These are phyloP conservation scores for Gossypium rotundifolium DNA, from an alignment of 345 rosid genomes.

Conservation along the genomic window DNA sequence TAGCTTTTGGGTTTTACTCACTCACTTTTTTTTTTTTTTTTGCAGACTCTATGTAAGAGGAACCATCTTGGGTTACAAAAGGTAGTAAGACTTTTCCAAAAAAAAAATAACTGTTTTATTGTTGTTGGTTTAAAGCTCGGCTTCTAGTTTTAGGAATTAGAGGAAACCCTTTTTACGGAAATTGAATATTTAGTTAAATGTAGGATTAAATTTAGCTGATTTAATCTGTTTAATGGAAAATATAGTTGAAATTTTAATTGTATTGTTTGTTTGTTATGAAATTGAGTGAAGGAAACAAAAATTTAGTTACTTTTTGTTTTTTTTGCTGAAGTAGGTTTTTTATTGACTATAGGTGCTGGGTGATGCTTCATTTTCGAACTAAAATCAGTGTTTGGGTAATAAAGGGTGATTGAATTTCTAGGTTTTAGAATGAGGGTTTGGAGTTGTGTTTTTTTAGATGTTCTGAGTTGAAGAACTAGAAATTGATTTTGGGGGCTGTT, in stretches of 20 bases:
- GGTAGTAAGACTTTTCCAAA: conserved; percentile 27
- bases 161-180: background rate
- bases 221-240: background rate
- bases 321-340: background rate
- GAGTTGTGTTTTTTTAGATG: background rate
- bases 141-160: background rate
- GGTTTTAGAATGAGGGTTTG: background rate
- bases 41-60: conserved; percentile 80
- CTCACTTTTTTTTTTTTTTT: background rate
- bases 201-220: background rate
- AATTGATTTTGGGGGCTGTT: background rate
- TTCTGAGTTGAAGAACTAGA: background rate
- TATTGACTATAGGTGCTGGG: background rate
- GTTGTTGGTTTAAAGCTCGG: background rate
- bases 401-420: background rate
- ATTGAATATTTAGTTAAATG: background rate
- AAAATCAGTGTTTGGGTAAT: background rate
- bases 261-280: background rate
- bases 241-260: background rate
- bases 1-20: background rate
- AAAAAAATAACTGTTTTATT: background rate
- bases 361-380: background rate
- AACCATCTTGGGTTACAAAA: conserved; percentile 82
- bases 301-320: background rate
- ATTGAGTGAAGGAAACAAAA: background rate